Evolutionary conservation across 176 grass and related monocot species (phyloP), one percentile per base, ranked within the genome.

Genomic region (Ampelocalamus luodianensis): DNA sequence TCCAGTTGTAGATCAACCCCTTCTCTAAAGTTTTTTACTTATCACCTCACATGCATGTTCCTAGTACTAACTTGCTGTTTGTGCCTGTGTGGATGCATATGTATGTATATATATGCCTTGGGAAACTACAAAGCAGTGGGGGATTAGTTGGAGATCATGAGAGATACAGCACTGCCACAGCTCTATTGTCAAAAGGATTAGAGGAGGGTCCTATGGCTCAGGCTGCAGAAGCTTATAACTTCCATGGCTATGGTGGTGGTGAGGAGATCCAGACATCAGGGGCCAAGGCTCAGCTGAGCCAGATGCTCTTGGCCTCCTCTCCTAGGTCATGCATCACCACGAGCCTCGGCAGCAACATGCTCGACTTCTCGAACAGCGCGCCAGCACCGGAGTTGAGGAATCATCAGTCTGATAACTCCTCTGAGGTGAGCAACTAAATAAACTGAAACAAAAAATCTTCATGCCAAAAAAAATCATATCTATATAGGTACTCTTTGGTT

Each of bases 291-390:
- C 86, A 88, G 75, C 86, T 89, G 95, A 89, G 85, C 88, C 90
- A 91, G 58, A 75, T 89, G 60, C 66, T 85, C 53, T 72, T 89
- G 64, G 88, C 73, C 72, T 97, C 90, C 29, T 94, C 95, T 86
- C 95, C 88, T 60, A 89, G 86, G 78, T 97, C 95, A 59, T 97
- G 92, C 78, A 53, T 93, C 71, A 93, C 92, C 46, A 80, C 90
- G 60, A 91, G 83, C 86, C 84, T 89, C 74, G 84, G 80, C 79
- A 82, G 86, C 71, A 92, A 61, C 92, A 91, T 94, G 86, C 20
- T 97, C n/a, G 90, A 97, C 64, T 97, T 97, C 88, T 93, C 92
- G 17, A 94, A 93, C 83, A 81, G 11, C 56, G 26, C 16, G 42
- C 78, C 43, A 29, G 71, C 24, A 56, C 83, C 87, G 4, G 91